Evolutionary conservation across 768 basidiomycete genomes (phyloP), one percentile per base, ranked within the genome.

Genomic region (Pleurotus citrinopileatus): DNA sequence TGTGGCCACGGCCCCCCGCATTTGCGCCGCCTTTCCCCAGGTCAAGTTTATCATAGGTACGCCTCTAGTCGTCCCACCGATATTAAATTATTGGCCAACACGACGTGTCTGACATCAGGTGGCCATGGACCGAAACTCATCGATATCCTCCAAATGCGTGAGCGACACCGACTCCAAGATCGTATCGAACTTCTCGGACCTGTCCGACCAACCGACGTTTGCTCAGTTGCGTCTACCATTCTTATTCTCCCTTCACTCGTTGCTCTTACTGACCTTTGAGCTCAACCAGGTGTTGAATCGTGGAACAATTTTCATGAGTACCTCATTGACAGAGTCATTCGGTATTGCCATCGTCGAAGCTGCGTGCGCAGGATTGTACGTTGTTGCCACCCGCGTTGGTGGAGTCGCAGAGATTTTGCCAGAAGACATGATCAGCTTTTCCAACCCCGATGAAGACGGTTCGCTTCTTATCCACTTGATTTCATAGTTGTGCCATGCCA

Each of bases 341-440:
- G 96, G 97, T 0, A 98, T 96, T 59, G 91, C 90, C n/a, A 94
- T 96, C 59, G 80, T 99, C 38, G 97, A 99, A 73, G 97, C 96
- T 0, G 97, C 97, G 0, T 95, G 91, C 59, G 85, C 93, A 0
- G 96, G 97, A 1, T 77, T 98, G 13, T 96, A 96, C 64, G 89
- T 98, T 46, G 96, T 98, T 45, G 87, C 87, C 37, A 98, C 97
- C 0, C 83, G 86, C 40, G 96, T 98, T 0, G 97, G 97, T 0
- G 97, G 97, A 0, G 91, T 98, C 0, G 93, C 96, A 0, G 97
- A 98, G 67, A 89, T 98, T 52, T 73, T 99, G 12, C 97, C 97
- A 0, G 74, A 84, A 55, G 92, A 96, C 60, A 91, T 98, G 90
- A 94, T 98, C 55, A 92, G 91, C 46, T 97, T 98, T 63, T 92